Evolutionary conservation across 805 yeast genomes (phyloP).

Genomic region (Metschnikowia baotianmanensis): DNA sequence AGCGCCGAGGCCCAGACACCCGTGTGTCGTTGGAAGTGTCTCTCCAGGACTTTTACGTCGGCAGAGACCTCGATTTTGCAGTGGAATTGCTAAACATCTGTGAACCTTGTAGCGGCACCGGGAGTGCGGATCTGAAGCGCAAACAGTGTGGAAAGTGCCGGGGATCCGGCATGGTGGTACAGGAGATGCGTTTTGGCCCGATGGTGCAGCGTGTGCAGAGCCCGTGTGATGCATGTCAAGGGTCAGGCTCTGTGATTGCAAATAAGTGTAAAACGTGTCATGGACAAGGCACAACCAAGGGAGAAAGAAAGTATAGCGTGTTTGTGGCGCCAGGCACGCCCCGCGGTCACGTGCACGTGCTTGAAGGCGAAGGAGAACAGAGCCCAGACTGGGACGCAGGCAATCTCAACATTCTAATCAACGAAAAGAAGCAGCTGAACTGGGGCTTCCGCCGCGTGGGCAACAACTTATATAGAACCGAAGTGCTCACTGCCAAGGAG

Average conservation of each 20-base stretch:
- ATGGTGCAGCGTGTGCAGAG: constrained; percentile 85
- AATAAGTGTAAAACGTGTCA: constrained; percentile 66
- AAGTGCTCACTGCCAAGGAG: constrained; percentile 68
- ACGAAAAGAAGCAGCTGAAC: constrained; percentile 55
- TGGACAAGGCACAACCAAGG: constrained; percentile 65
- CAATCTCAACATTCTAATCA: constrained; percentile 60
- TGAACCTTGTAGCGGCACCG: constrained; percentile 76
- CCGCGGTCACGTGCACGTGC: constrained; percentile 54
- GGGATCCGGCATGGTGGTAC: constrained; percentile 69
- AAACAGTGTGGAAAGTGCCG: constrained; percentile 66
- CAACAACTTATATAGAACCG: constrained; percentile 73
- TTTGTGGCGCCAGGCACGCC: constrained; percentile 70
- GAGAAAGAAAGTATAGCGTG: constrained; percentile 54
- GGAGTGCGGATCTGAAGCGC: constrained; percentile 74
- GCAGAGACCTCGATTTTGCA: constrained; percentile 58
- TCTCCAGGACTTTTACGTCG: constrained; percentile 67
- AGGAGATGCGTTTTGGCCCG: constrained; percentile 77
- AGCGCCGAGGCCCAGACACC: constrained; percentile 61
- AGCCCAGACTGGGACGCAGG: constrained; percentile 84
- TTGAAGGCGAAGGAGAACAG: constrained; percentile 79
- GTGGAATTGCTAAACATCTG: constrained; percentile 75
- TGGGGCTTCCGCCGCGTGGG: constrained; percentile 87
- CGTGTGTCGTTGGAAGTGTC: constrained; percentile 54
- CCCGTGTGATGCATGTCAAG: constrained; percentile 76
- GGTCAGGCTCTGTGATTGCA: constrained; percentile 66